Percentiles rank a stretch among this genome's conserved stretches.
These are phyloP conservation scores for Solanum corneliomulleri DNA, from an alignment of 257 asterid species.

Conservation along the genomic window DNA sequence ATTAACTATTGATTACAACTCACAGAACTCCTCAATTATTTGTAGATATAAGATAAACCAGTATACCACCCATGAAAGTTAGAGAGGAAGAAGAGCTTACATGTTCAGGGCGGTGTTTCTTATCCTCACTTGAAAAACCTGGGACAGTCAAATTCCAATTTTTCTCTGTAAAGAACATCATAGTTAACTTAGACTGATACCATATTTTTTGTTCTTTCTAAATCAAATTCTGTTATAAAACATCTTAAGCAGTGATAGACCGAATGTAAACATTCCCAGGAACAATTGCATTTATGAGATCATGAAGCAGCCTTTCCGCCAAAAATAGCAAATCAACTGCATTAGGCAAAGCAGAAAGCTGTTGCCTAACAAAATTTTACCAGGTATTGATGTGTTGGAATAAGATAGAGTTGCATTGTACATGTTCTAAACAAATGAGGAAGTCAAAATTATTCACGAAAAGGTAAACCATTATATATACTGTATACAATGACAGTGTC, in stretches of 20 bases:
- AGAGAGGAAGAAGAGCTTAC: slow-evolving; percentile 37
- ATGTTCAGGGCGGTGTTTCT: slow-evolving; percentile 23
- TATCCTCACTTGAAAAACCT: slow-evolving; percentile 81
- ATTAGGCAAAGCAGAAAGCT: background rate
- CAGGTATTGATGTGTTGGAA: background rate
- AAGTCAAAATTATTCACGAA: background rate
- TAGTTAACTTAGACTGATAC: background rate
- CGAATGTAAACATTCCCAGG: background rate
- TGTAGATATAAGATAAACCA: background rate
- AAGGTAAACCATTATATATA: background rate
- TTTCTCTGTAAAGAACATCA: slow-evolving; percentile 51
- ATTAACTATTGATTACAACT: background rate
- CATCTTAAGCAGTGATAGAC: background rate
- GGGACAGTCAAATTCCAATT: slow-evolving; percentile 74
- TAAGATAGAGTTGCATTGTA: background rate
- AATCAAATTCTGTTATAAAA: background rate
- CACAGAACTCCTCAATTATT: background rate
- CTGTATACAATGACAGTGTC: background rate
- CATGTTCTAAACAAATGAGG: background rate
- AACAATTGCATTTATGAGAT: background rate
- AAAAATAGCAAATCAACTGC: background rate
- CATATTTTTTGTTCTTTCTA: background rate
- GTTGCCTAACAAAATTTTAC: background rate
- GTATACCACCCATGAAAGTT: background rate
- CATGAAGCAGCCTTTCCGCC: background rate